Evolutionary conservation across 2,329 filamentous ascomycete species (phyloP), one percentile per base, ranked within the genome.

Genomic region (Didymellaceae sp.): DNA sequence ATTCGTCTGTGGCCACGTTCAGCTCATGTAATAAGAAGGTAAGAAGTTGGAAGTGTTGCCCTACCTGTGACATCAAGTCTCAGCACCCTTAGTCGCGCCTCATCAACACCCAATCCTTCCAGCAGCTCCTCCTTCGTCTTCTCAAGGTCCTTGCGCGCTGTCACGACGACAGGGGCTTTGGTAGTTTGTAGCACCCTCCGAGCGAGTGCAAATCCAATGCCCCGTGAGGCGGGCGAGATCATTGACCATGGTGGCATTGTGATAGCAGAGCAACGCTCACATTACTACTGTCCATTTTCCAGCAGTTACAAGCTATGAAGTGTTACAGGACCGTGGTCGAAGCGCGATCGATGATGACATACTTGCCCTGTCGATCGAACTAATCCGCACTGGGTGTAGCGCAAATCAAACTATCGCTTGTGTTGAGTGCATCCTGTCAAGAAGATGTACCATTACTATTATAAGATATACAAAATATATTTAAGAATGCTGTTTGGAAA

Each of bases 161-260:
- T 87, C 40, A 82, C 83, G 24, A 87, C 75, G 17, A 88, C 74
- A 0, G 85, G 84, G 11, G 83, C 74, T 21, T 75, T 75, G 6
- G 84, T 86, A 8, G 79, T 82, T 45, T 77, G 71, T 6, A 88
- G 74, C 6, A 88, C 72, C 47, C 80, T 79, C 41, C 83, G 78
- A 2, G 83, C 80, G 21, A 88, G 73, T 32, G 84, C 80, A 55
- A 85, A 80, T 13, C 85, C 86, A 58, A 88, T 83, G 55, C 86
- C 85, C 56, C 84, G 76, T 6, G 83, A 87, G 22, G 84, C 80
- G 2, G 86, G 86, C 10, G 80, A 81, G 5, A 84, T 75, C 14
- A 84, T 67, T 13, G 74, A 73, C 77, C 78, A 80, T 11, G 77
- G 77, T 42, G 70, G 67, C 77, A 79, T 78, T 13, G 18, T 43